Evolutionary conservation across 768 basidiomycete species (phyloP), one percentile per base, ranked within the genome.

Genomic region (Tricholoma flavovirens): DNA sequence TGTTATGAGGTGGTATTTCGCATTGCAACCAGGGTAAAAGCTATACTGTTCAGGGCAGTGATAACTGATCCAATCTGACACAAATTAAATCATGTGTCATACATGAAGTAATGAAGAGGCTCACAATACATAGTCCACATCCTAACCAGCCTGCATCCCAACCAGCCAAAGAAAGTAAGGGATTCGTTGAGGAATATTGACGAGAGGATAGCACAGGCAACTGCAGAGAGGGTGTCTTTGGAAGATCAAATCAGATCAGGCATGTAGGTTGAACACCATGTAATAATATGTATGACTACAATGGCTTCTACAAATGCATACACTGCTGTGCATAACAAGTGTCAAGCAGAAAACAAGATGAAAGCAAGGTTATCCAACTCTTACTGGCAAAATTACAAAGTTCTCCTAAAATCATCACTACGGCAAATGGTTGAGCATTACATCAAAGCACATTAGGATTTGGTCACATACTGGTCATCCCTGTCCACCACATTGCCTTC

Each of bases 211-310:
- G 95, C 94, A 69, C 87, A 96, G 60, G 98, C 79, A 60, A 99
- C 97, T 62, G 98, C 97, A n/a, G 93, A 94, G 54, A 99, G 82
- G 96, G 97, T 36, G 96, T 98, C 86, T 89, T 60, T 45, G 8
- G 33, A 51, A 53, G 35, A 55, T 49, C 48, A 30, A 35, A 46
- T 43, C 53, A 49, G 56, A 51, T 55, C 49, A 45, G 29, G 45
- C 12, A 48, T 49, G 55, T 43, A 32, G 11, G 35, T 12, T 11
- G 5, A 24, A 40, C n/a, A 33, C 15, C 49, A 17, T 38, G 35
- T 17, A 24, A 19, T 49, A 78, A 4, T n/a, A 49, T 84, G 59
- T 69, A 91, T 88, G 58, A 98, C 97, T 57, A 98, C 84, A 63
- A 98, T 87, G 26, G 93, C 93, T 68, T 93, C 87, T 22, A 90